These are phyloP conservation scores for Tulasnella sp. DNA, from an alignment of 768 basidiomycete species.

Conservation along the genomic window DNA sequence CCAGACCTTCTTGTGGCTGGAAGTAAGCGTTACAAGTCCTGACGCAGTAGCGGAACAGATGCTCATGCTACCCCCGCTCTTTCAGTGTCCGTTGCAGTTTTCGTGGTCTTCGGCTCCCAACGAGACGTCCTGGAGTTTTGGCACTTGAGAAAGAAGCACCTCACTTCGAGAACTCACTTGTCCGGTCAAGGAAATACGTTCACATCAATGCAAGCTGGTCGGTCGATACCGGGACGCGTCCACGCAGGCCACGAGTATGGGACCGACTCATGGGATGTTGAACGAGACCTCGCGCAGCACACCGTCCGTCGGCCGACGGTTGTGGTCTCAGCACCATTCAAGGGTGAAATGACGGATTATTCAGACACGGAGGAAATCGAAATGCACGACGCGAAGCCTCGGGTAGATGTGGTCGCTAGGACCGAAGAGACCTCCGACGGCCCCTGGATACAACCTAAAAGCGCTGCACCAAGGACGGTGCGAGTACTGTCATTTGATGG, in stretches of 20 bases:
- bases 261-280: background rate
- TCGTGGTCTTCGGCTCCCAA: conserved; percentile 23
- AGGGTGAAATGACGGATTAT: conserved; percentile 5
- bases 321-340: background rate
- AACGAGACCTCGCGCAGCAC: conserved; percentile 8
- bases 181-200: conserved; percentile 9
- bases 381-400: background rate
- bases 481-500: background rate
- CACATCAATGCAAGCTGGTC: background rate
- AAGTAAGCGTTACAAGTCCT: conserved; percentile 9
- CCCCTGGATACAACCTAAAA: conserved; percentile 8
- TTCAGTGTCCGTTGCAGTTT: conserved; percentile 12
- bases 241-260: background rate
- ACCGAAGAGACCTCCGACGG: background rate
- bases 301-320: background rate
- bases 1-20: conserved; percentile 19
- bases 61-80: background rate
- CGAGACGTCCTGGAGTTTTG: conserved; percentile 27
- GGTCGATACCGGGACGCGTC: background rate
- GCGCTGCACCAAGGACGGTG: background rate
- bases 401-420: background rate
- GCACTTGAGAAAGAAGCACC: conserved; percentile 5
- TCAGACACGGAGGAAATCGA: conserved; percentile 13
- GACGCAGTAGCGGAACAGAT: background rate
- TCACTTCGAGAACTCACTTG: background rate